These are phyloP conservation scores for Eucommia ulmoides DNA, from an alignment of 257 asterid genomes.

Conservation along the genomic window DNA sequence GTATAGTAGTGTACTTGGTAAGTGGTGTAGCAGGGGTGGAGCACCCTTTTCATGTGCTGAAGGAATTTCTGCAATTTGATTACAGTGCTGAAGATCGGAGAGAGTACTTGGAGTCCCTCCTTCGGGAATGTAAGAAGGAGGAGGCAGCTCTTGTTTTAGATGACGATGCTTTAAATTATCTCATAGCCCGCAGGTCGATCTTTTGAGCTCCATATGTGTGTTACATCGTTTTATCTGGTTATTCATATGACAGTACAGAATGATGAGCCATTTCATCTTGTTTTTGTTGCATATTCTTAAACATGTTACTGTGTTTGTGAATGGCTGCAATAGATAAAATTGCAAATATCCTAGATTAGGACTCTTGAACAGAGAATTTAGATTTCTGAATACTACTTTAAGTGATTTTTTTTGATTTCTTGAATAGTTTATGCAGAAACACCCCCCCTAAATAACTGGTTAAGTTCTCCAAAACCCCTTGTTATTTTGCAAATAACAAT, in stretches of 20 bases:
- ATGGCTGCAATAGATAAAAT: background rate
- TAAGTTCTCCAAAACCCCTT: no score
- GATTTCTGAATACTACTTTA: no score
- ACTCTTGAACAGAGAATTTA: background rate
- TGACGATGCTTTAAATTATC: slow-evolving; percentile 90
- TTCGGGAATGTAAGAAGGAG: slow-evolving; percentile 94
- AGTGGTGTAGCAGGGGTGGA: slow-evolving; percentile 2
- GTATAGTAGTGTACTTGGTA: slow-evolving; percentile 21
- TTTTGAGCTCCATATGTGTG: no score
- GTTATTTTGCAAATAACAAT: no score
- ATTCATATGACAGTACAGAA: no score
- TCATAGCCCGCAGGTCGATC: slow-evolving; percentile 82
- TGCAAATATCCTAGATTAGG: background rate
- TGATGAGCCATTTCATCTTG: no score
- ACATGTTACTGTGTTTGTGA: background rate
- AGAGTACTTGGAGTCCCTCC: slow-evolving; percentile 96
- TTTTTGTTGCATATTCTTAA: background rate
- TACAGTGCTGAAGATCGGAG: slow-evolving; percentile 98
- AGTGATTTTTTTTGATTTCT: no score
- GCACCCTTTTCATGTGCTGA: slow-evolving; percentile 3
- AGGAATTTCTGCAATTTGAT: slow-evolving; percentile 9
- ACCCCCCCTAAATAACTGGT: no score
- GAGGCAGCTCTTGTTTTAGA: slow-evolving; percentile 90
- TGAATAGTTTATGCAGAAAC: no score
- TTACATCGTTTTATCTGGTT: no score